Evolutionary conservation across 1,139 yeast species (phyloP).

Genomic region (Geotrichum bryndzae): DNA sequence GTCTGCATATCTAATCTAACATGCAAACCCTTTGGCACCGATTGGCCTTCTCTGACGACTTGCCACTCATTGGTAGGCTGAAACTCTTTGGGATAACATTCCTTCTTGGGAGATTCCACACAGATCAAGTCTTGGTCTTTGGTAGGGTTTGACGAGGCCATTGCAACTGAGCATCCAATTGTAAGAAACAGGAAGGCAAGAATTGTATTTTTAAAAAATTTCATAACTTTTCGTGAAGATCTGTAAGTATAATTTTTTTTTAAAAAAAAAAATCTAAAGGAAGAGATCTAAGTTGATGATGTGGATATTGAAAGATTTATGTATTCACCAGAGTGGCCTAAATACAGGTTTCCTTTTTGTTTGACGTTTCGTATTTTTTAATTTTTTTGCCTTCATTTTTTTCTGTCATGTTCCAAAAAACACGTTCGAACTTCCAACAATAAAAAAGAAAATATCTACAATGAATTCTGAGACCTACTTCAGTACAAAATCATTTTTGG

Average conservation of each 20-base stretch:
- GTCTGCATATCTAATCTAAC: constrained; percentile 65
- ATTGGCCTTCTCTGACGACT: constrained; percentile 57
- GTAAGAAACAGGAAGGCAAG: constrained; percentile 4
- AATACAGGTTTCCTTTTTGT: neutral
- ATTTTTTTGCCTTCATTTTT: neutral
- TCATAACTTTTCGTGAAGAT: neutral
- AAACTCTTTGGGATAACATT: constrained; percentile 44
- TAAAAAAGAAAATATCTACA: neutral
- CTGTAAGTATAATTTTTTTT: neutral
- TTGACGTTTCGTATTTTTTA: neutral
- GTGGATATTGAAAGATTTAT: neutral
- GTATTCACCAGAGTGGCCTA: neutral
- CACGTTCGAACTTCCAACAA: neutral
- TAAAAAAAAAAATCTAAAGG: neutral
- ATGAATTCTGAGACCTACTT: constrained; percentile 10
- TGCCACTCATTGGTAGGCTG: constrained; percentile 65
- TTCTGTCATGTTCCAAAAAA: neutral
- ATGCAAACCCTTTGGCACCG: constrained; percentile 69
- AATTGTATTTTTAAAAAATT: neutral
- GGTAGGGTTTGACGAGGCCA: neutral
- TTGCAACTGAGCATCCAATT: neutral
- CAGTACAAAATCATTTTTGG: constrained; percentile 4
- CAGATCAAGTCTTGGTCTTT: constrained; percentile 17
- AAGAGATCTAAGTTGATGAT: neutral
- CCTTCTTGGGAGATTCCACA: constrained; percentile 35